Evolutionary conservation across 2,329 filamentous ascomycete species (phyloP).

Genomic region (Ascochyta rabiei): DNA sequence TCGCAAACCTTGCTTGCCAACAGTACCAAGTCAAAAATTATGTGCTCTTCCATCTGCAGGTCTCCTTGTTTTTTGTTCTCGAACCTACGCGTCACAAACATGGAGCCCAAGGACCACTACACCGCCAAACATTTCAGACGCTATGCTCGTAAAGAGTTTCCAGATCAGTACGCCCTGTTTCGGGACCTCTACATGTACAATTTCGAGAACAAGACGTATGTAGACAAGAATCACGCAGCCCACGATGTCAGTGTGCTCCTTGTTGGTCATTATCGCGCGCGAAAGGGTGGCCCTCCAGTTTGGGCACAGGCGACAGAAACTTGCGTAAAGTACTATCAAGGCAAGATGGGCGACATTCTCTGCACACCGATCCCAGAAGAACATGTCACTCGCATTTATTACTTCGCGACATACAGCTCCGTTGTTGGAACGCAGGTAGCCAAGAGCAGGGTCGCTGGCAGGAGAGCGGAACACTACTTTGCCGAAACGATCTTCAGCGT

Average conservation of each 20-base stretch:
- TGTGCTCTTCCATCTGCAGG: background rate
- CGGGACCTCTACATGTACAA: background rate
- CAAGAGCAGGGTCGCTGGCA: background rate
- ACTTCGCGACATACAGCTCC: background rate
- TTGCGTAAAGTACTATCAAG: slow-evolving; percentile 1
- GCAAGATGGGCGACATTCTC: background rate
- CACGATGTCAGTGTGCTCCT: background rate
- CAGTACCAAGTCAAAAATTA: background rate
- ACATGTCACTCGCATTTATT: background rate
- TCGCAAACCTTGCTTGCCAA: background rate
- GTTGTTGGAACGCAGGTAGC: background rate
- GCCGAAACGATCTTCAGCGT: slow-evolving; percentile 10
- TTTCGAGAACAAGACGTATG: background rate
- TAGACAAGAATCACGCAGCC: background rate
- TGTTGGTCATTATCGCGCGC: slow-evolving; percentile 5
- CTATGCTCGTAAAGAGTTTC: background rate
- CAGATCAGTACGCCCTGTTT: background rate
- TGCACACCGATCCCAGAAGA: background rate
- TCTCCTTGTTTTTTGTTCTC: background rate
- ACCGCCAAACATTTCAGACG: background rate
- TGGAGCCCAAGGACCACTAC: background rate
- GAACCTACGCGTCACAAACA: background rate
- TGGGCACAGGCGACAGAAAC: slow-evolving; percentile 3
- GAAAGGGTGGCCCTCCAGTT: background rate
- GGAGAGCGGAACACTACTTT: background rate